Evolutionary conservation across 768 basidiomycete genomes (phyloP), one percentile per base, ranked within the genome.

Genomic region (Trametes coccinea): DNA sequence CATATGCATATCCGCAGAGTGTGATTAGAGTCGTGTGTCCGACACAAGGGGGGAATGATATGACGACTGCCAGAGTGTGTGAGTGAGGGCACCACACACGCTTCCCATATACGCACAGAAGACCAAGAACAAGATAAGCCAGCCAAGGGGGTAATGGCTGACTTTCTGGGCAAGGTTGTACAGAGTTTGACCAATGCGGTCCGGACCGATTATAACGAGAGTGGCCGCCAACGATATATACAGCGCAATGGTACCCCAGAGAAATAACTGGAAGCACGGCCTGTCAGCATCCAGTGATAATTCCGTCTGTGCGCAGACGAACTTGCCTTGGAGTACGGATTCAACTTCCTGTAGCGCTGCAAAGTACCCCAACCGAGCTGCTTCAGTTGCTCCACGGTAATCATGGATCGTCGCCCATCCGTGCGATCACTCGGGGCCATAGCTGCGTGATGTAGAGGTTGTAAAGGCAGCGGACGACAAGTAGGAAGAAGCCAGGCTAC

Each of bases 1-100:
- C 92, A 67, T 90, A 94, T 1, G 90, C 88, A 73, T 93, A 94
- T 1, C 93, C 93, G 67, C 86, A 88, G 7, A 95, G 71, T 11
- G 87, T 85, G 31, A 84, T 67, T 44, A 75, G 73, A 0, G 89
- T 88, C 0, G 87, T 87, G 71, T 88, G 86, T 0, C 90, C 90
- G 56, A 88, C 77, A 62, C 85, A 70, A 14, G 83, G 88, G 17
- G 84, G 87, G 65, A 86, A 82, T 13, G 81, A 85, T 33, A 80
- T 75, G 22, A 79, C 61, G 17, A 81, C 82, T 83, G 67, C 17
- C 10, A 7, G 8, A 55, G 39, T 3, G 14, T 7, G 30, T 27
- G 2, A 27, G 14, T 13, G 50, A 7, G 9, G 53, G 14, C n/a
- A 14, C 22, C 22, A 13, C 3, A 34, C 33, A 27, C 27, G 37